Conservation (phyloP, 2,329 filamentous ascomycete genomes). For the Diaporthe australafricana region DNA sequence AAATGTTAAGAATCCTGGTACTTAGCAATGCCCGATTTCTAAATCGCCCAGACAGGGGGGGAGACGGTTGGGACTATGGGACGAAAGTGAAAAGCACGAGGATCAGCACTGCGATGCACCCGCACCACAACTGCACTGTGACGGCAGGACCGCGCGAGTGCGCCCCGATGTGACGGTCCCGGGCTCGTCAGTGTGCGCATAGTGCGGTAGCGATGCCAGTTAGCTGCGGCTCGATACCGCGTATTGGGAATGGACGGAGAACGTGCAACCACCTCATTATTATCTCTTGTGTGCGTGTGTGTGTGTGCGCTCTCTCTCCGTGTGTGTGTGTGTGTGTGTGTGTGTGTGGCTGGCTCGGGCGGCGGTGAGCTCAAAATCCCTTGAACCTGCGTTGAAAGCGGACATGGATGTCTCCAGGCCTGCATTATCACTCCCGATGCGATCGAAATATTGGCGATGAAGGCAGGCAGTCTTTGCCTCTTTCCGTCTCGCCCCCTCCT, state of each 20-base stretch:
- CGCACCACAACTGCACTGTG: slow-evolving; percentile 10
- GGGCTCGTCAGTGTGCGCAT: slow-evolving; percentile 4
- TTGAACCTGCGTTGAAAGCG: slow-evolving; percentile 6
- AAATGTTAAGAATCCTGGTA: too few species aligned
- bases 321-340: not conserved
- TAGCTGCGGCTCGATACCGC: slow-evolving; percentile 25
- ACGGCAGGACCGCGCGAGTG: not conserved
- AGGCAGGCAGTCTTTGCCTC: not conserved
- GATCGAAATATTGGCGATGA: slow-evolving; percentile 15
- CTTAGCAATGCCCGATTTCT: too few species aligned
- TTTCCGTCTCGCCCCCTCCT: too few species aligned
- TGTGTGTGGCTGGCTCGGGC: not conserved
- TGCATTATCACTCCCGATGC: slow-evolving; percentile 26
- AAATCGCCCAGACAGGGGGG: too few species aligned
- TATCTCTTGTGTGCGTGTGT: not conserved
- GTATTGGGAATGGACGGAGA: slow-evolving; percentile 13
- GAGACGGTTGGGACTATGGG: not conserved
- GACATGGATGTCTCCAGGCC: slow-evolving; percentile 13
- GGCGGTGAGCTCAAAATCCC: slow-evolving; percentile 23
- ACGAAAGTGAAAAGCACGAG: not conserved
- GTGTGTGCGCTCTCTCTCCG: not conserved
- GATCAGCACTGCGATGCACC: slow-evolving; percentile 3
- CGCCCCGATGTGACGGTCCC: not conserved
- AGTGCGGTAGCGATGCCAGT: slow-evolving; percentile 20
- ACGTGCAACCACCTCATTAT: not conserved